These are phyloP conservation scores for Tuber umbilicatum DNA, from an alignment of 495 filamentous ascomycete genomes.

Conservation along the genomic window DNA sequence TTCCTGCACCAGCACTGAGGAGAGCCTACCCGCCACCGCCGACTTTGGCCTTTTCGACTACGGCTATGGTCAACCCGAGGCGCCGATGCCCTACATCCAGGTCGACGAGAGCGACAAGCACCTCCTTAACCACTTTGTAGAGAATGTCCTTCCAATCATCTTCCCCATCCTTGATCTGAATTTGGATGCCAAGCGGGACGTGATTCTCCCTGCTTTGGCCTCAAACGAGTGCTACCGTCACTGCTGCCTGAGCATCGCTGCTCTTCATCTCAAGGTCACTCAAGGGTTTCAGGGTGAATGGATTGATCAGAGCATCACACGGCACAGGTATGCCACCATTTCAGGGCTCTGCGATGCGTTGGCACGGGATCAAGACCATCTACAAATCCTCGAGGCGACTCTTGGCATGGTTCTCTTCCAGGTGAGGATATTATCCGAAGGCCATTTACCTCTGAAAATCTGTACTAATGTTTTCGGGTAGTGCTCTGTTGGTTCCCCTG, in stretches of 20 bases:
- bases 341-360: conserved; percentile 79
- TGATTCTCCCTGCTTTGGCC: conserved; percentile 77
- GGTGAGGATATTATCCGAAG: conserved; percentile 1
- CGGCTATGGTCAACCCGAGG: conserved; percentile 59
- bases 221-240: conserved; percentile 90
- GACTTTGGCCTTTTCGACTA: conserved; percentile 69
- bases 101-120: conserved; percentile 84
- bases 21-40: conserved; percentile 31
- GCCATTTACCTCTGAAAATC: neutral
- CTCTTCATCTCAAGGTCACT: conserved; percentile 86
- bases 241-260: conserved; percentile 90
- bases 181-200: conserved; percentile 65
- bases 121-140: conserved; percentile 85
- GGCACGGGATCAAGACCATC: conserved; percentile 69
- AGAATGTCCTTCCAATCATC: conserved; percentile 76
- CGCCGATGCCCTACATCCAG: conserved; percentile 53
- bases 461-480: conserved; percentile 7
- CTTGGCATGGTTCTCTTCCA: conserved; percentile 98
- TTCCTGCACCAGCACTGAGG: conserved; percentile 20
- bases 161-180: conserved; percentile 88
- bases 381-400: conserved; percentile 85
- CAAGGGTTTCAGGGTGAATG: conserved; percentile 59
- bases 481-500: conserved; percentile 76
- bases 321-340: conserved; percentile 84
- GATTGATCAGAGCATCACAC: conserved; percentile 86